phyloP scores from a whole-genome alignment of 768 basidiomycete species.

The Leccinum subtestaceum region DNA sequence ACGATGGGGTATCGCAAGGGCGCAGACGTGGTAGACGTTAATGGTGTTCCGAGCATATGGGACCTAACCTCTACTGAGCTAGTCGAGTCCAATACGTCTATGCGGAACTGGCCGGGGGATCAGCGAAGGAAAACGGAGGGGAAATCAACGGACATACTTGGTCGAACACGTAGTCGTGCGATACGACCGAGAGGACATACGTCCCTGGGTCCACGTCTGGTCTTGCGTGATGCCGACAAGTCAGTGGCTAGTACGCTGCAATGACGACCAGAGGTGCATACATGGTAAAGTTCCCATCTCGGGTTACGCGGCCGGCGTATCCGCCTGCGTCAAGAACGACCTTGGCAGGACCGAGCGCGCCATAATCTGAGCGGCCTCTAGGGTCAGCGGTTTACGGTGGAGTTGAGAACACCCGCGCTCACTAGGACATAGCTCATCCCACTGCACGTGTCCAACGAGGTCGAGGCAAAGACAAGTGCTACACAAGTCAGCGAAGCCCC shows the following conservation, averaged over 20 bases:
- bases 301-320: conserved; percentile 50
- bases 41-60: conserved; percentile 65
- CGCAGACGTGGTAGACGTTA: conserved; percentile 54
- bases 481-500: conserved; percentile 1
- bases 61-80: conserved; percentile 53
- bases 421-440: conserved; percentile 74
- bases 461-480: conserved; percentile 45
- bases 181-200: conserved; percentile 63
- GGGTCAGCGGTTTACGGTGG: conserved; percentile 12
- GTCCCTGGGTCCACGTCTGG: conserved; percentile 65
- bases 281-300: conserved; percentile 67
- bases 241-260: conserved; percentile 9
- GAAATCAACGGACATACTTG: conserved; percentile 42
- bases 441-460: conserved; percentile 58
- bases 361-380: conserved; percentile 29
- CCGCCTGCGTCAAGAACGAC: conserved; percentile 61
- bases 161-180: conserved; percentile 71
- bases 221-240: conserved; percentile 36
- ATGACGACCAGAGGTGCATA: conserved; percentile 32
- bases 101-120: conserved; percentile 48
- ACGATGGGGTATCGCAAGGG: conserved; percentile 60
- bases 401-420: conserved; percentile 6
- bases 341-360: conserved; percentile 52
- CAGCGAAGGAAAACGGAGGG: neutral
- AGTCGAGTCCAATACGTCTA: conserved; percentile 55